phyloP scores from a whole-genome alignment of 192 early-diverging fungal species.

The Cetraspora pellucida region DNA sequence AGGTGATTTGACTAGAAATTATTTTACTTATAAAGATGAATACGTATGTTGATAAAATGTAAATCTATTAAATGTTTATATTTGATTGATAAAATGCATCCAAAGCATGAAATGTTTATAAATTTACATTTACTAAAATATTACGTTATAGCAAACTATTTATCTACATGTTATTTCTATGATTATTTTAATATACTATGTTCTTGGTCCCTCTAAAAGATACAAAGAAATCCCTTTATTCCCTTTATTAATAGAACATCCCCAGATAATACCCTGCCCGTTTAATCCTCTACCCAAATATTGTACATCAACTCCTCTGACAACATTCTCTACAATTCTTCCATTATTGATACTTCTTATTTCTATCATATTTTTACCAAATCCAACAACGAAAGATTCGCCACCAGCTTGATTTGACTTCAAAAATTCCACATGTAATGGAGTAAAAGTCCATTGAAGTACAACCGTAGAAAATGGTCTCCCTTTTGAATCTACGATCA shows the following conservation, averaged over 20 bases:
- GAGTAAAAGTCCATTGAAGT: conserved; percentile 22
- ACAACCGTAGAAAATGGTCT: conserved; percentile 26
- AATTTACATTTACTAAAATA: no score
- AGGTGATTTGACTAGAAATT: no score
- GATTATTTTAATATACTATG: background rate
- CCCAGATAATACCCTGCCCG: conserved; percentile 2
- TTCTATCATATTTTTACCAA: conserved; percentile 31
- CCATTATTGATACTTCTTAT: conserved; percentile 29
- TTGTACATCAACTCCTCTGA: conserved; percentile 23
- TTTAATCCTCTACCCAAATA: conserved; percentile 22
- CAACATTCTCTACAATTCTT: conserved; percentile 26
- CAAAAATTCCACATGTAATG: conserved; percentile 8
- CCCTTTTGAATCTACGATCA: conserved; percentile 31
- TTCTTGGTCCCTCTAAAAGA: conserved; percentile 14
- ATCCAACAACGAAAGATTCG: conserved; percentile 22
- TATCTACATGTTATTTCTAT: background rate
- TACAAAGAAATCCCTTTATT: conserved; percentile 20
- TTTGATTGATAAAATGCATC: no score
- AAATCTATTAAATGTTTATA: no score
- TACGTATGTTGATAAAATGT: no score
- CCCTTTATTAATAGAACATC: conserved; percentile 6
- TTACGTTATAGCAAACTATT: no score
- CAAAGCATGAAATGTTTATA: no score
- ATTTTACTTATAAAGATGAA: no score
- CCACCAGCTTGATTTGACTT: background rate